Conservation (phyloP, 495 filamentous ascomycete species). For the Amorphotheca resinae region DNA sequence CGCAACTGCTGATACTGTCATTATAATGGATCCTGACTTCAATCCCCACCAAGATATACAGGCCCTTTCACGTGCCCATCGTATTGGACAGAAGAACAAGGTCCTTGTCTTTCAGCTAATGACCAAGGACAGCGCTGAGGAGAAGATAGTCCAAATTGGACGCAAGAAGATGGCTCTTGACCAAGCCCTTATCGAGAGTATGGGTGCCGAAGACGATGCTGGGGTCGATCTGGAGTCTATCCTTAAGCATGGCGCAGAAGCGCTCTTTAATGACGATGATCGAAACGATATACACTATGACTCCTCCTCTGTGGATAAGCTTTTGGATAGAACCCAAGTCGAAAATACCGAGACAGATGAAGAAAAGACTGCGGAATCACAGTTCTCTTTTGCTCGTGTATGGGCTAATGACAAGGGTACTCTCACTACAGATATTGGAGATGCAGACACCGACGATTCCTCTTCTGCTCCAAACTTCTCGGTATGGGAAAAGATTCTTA, state of each 20-base stretch:
- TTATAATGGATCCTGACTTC: constrained; percentile 96
- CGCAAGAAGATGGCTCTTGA: constrained; percentile 92
- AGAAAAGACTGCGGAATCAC: constrained; percentile 50
- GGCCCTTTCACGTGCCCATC: constrained; percentile 83
- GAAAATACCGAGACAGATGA: constrained; percentile 55
- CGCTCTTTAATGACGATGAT: constrained; percentile 70
- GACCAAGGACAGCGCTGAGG: constrained; percentile 77
- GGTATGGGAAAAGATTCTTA: constrained; percentile 81
- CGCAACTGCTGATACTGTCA: constrained; percentile 93
- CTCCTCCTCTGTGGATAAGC: constrained; percentile 62
- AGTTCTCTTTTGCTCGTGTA: constrained; percentile 83
- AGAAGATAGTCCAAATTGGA: constrained; percentile 93
- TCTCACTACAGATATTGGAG: constrained; percentile 47
- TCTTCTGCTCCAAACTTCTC: constrained; percentile 35
- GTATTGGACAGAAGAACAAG: constrained; percentile 91
- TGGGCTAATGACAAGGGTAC: constrained; percentile 73
- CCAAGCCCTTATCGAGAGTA: constrained; percentile 82
- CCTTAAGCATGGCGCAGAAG: constrained; percentile 73
- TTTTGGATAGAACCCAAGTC: constrained; percentile 73
- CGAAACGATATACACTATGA: constrained; percentile 63
- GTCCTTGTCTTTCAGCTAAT: constrained; percentile 91
- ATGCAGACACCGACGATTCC: constrained; percentile 33
- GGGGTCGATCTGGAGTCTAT: constrained; percentile 75
- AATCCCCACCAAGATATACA: constrained; percentile 98
- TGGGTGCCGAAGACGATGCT: constrained; percentile 66